Percentiles rank a stretch among this genome's conserved stretches.
Evolutionary conservation across 106 monocot species (phyloP).

Genomic region (Platanthera zijinensis): DNA sequence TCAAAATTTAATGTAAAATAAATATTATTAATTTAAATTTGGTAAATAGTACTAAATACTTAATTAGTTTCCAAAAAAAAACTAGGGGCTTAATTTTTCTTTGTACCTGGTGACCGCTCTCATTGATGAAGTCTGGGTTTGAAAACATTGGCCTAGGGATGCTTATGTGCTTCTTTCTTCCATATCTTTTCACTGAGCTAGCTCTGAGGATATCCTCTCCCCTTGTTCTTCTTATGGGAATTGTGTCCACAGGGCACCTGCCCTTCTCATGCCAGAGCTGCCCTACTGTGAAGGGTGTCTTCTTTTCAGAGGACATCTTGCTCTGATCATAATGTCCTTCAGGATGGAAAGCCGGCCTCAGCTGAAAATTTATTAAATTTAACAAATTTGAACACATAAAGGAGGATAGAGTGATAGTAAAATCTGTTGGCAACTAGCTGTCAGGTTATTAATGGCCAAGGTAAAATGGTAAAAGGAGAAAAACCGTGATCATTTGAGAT

Average conservation of each 20-base stretch:
- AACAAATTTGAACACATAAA: not conserved
- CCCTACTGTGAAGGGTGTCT: conserved; percentile 13
- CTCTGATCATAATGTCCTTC: conserved; percentile 39
- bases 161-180: conserved; percentile 41
- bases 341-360: conserved; percentile 52
- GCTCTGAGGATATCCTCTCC: conserved; percentile 47
- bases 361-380: conserved; percentile 17
- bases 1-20: not conserved
- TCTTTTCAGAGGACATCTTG: conserved; percentile 14
- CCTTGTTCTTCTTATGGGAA: conserved; percentile 65
- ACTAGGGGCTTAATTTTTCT: too few species aligned
- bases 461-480: not conserved
- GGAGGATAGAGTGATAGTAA: not conserved
- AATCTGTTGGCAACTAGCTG: too few species aligned
- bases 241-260: conserved; percentile 47
- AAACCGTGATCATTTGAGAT: too few species aligned
- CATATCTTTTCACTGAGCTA: conserved; percentile 49
- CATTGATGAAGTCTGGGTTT: conserved; percentile 45
- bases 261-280: conserved; percentile 59
- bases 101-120: conserved; percentile 56
- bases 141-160: conserved; percentile 32
- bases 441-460: too few species aligned
- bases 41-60: too few species aligned
- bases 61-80: too few species aligned
- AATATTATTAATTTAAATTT: too few species aligned